Base-by-base conservation (phyloP, 371 early-diverging fungal species). In the Lichtheimia ornata region DNA sequence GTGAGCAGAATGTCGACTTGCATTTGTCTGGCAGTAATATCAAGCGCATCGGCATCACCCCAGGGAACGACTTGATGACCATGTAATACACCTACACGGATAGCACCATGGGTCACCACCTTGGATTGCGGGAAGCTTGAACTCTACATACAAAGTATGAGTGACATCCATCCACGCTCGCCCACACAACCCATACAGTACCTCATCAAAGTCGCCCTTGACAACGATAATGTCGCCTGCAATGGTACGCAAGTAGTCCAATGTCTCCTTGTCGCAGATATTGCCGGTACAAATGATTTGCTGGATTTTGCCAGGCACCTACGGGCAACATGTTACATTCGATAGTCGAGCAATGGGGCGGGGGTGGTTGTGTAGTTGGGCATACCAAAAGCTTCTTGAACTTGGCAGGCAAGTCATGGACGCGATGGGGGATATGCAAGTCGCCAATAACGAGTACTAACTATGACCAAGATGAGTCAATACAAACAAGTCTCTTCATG, bases 201-300 rank as follows among this genome's bases (percentile, higher is more conserved):
- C 85, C 70, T 91, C 89, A 71, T 97, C 97, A 67, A 84, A 89
- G 68, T 96, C 96, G 55, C 97, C 97, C 44, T 87, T 76, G 28
- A 94, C 95, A 2, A 88, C 77, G 44, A 85, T 82, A 45, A 95
- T 81, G 63, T 94, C 91, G 53, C 88, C 82, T 30, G 91, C 87
- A 58, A 97, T 88, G 14, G 91, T 88, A 55, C 90, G 82, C 61
- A 97, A 81, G 70, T 92, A 95, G 58, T 96, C 94, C 65, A 86
- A 85, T 0, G 92, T 91, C 41, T 92, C 93, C 43, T 85, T 83
- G 74, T 91, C 90, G 35, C 84, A 86, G 5, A 92, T 72, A 73
- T 97, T 97, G 43, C 98, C 98, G 9, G 96, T 96, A 69, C 91
- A 91, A 52, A 97, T 81, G 62, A 96, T 94, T 71, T 92, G 92